phyloP scores from a whole-genome alignment of 805 yeast genomes.

The Lachancea nothofagi region DNA sequence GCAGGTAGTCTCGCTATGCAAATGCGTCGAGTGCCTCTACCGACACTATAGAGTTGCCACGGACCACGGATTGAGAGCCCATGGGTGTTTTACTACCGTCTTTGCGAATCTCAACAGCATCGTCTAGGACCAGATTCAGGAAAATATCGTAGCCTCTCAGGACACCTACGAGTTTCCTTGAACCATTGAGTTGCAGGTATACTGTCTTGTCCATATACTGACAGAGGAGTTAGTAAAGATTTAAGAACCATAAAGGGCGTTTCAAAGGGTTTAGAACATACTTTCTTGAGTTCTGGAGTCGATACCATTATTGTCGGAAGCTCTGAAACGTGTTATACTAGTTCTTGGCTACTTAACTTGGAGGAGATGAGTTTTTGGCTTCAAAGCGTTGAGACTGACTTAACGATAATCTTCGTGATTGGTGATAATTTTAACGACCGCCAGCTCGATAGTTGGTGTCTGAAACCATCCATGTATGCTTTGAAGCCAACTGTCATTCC shows the following conservation, averaged over 20 bases:
- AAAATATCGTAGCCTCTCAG: slow-evolving; percentile 83
- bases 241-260: background rate
- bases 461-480: too few relatives aligned
- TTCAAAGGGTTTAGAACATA: slow-evolving; percentile 6
- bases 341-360: too few relatives aligned
- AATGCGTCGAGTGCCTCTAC: slow-evolving; percentile 45
- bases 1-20: background rate
- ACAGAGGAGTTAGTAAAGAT: slow-evolving; percentile 17
- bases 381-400: too few relatives aligned
- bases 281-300: slow-evolving; percentile 14
- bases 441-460: too few relatives aligned
- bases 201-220: slow-evolving; percentile 73
- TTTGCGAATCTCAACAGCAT: slow-evolving; percentile 56
- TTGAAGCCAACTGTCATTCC: too few relatives aligned
- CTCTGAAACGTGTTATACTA: too few relatives aligned
- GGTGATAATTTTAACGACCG: too few relatives aligned
- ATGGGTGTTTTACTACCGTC: slow-evolving; percentile 48
- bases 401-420: too few relatives aligned
- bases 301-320: too few relatives aligned
- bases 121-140: slow-evolving; percentile 64
- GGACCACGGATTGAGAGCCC: slow-evolving; percentile 60
- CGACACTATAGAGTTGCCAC: slow-evolving; percentile 75
- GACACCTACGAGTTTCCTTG: slow-evolving; percentile 72
- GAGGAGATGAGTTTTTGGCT: too few relatives aligned
- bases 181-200: slow-evolving; percentile 69